These are phyloP conservation scores for Alternaria novae-zelandiae DNA, from an alignment of 2,329 filamentous ascomycete species.

Conservation along the genomic window DNA sequence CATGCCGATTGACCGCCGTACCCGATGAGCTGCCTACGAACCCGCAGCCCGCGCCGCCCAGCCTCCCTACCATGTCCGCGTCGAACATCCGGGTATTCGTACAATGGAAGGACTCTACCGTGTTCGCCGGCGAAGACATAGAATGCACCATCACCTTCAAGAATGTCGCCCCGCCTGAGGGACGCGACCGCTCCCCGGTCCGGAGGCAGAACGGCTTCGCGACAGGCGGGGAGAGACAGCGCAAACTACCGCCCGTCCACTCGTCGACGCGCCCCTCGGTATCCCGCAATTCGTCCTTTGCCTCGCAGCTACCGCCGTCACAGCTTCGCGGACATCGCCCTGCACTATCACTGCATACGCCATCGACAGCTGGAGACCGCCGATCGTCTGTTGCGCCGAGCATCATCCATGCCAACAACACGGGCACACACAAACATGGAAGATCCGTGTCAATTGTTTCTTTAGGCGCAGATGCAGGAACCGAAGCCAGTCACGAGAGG, in stretches of 20 bases:
- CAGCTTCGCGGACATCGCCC: slow-evolving; percentile 68
- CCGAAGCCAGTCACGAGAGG: slow-evolving; percentile 37
- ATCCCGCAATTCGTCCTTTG: slow-evolving; percentile 46
- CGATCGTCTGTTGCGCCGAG: slow-evolving; percentile 31
- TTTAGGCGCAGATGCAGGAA: slow-evolving; percentile 52
- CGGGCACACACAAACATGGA: slow-evolving; percentile 47
- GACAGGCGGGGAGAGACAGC: slow-evolving; percentile 45
- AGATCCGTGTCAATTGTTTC: slow-evolving; percentile 59
- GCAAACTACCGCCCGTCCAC: slow-evolving; percentile 47
- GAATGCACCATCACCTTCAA: slow-evolving; percentile 97
- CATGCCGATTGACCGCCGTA: slow-evolving; percentile 35
- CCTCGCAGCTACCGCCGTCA: slow-evolving; percentile 37
- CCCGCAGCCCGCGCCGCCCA: slow-evolving; percentile 34
- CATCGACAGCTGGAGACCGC: slow-evolving; percentile 38
- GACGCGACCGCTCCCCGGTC: slow-evolving; percentile 39
- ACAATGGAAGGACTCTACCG: slow-evolving; percentile 89
- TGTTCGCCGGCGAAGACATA: slow-evolving; percentile 95
- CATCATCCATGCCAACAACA: slow-evolving; percentile 32
- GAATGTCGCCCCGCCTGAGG: slow-evolving; percentile 70
- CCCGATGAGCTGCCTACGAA: slow-evolving; percentile 41
- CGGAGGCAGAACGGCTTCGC: slow-evolving; percentile 47
- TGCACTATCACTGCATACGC: slow-evolving; percentile 66
- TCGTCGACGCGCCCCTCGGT: slow-evolving; percentile 45
- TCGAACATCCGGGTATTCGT: slow-evolving; percentile 92
- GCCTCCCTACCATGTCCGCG: slow-evolving; percentile 39